phyloP scores from a whole-genome alignment of 192 early-diverging fungal genomes.

The Backusella sp. region DNA sequence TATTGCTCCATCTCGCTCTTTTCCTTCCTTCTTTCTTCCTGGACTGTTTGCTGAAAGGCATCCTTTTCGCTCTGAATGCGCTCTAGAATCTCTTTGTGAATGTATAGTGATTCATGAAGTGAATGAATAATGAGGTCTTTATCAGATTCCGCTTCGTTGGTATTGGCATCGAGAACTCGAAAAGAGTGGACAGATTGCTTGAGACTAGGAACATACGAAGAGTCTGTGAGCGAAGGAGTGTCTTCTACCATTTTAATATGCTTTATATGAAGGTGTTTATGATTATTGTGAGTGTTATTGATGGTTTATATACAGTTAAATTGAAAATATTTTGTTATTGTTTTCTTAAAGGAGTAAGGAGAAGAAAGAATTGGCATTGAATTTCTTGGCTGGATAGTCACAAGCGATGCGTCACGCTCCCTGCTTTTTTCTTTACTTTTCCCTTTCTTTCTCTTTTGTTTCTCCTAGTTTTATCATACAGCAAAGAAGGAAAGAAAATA shows the following conservation, averaged over 20 bases:
- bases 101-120: slow-evolving; percentile 18
- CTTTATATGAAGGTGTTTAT: background rate
- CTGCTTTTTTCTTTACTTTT: background rate
- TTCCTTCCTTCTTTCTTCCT: background rate
- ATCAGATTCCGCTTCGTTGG: slow-evolving; percentile 11
- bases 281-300: background rate
- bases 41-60: background rate
- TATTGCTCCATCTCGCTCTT: background rate
- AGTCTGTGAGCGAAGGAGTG: background rate
- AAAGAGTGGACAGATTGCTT: background rate
- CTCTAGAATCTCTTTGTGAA: slow-evolving; percentile 22
- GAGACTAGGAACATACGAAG: background rate
- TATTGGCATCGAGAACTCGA: background rate
- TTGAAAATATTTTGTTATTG: background rate
- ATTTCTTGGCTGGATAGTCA: background rate
- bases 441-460: background rate
- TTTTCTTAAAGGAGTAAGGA: background rate
- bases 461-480: background rate
- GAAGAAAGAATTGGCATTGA: background rate
- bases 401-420: background rate
- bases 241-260: background rate
- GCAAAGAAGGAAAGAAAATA: background rate
- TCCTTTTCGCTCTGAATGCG: slow-evolving; percentile 5
- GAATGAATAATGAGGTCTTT: slow-evolving; percentile 21
- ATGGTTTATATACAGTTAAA: background rate